Evolutionary conservation across 169 alveolate species (phyloP).

Genomic region (Plasmodium inui): DNA sequence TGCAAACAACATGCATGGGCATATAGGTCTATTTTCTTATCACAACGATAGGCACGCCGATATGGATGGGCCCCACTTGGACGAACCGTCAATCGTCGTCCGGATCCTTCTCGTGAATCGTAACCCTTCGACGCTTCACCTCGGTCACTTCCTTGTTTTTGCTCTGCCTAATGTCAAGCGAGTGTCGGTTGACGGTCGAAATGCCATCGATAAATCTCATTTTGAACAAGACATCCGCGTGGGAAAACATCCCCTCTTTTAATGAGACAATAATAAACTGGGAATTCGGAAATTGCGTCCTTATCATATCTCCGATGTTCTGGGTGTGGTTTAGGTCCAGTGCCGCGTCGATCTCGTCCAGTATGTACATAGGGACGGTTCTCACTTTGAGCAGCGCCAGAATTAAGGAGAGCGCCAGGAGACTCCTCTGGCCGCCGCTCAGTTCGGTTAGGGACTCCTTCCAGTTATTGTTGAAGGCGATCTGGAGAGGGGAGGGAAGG

Average conservation of each 20-base stretch:
- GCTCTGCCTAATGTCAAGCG: slow-evolving; percentile 47
- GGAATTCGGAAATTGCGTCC: slow-evolving; percentile 96
- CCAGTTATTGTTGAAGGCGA: slow-evolving; percentile 95
- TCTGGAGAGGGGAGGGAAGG: slow-evolving; percentile 82
- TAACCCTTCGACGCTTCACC: slow-evolving; percentile 48
- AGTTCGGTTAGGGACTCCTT: slow-evolving; percentile 92
- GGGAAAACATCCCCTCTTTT: slow-evolving; percentile 98
- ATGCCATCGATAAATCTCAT: slow-evolving; percentile 94
- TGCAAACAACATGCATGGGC: background rate
- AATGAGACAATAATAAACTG: slow-evolving; percentile 97
- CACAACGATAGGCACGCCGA: background rate
- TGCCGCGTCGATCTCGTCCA: slow-evolving; percentile 99
- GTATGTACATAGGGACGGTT: slow-evolving; percentile 99
- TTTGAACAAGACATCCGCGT: slow-evolving; percentile 97
- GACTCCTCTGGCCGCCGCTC: slow-evolving; percentile 97
- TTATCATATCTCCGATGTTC: slow-evolving; percentile 97
- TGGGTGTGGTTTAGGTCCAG: slow-evolving; percentile 98
- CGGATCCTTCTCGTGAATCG: slow-evolving; percentile 56
- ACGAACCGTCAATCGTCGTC: slow-evolving; percentile 16
- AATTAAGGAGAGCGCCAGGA: slow-evolving; percentile 97
- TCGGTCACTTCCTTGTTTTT: slow-evolving; percentile 40
- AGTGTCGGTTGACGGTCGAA: slow-evolving; percentile 85
- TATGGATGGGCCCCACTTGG: background rate
- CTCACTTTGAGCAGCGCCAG: slow-evolving; percentile 96
- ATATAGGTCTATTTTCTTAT: background rate